Base-by-base conservation (phyloP, 345 rosid genomes). In the Cardamine resedifolia region DNA sequence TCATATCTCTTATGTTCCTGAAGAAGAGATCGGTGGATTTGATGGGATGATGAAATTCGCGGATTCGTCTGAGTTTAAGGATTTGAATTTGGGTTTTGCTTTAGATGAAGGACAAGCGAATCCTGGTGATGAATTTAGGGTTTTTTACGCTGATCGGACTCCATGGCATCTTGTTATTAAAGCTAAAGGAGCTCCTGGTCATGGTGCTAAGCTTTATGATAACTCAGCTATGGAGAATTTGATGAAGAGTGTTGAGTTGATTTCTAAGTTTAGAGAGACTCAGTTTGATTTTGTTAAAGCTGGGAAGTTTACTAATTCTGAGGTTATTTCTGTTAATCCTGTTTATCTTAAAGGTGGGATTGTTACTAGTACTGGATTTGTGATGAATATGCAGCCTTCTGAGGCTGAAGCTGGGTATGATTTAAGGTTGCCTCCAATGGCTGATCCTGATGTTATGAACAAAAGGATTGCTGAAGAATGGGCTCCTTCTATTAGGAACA, bases 371-470 rank as follows among this genome's bases (percentile, higher is more conserved):
- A 72, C 62, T 72, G 99, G 96, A 2, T 91, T 83, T 83, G 90
- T 88, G 60, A 95, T 95, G 93, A 95, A 91, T 79, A 71, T 91
- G 93, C 97, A 91, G 43, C 97, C 96, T 56, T 89, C 97, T 1
- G 97, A 88, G 18, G 97, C 96, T n/a, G 93, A 87, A 82, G 97
- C 96, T 21, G 97, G 99, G 7, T 91, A 84, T 80, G 88, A 89
- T 72, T 4, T 90, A 49, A 86, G 97, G 80, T 63, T 95, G 72
- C 90, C 99, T 19, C 97, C 99, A 39, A 83, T 88, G 10, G 71
- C 81, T 0, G 97, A 94, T 64, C 91, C 89, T 0, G 86, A 83
- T 79, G 71, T 57, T 67, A 24, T 94, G 51, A 85, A 38, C 78
- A 88, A 63, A 79, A 89, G 82, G 75, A 87, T 91, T 77, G 82